phyloP scores from a whole-genome alignment of 306 rosid species.

The Glycine soja region DNA sequence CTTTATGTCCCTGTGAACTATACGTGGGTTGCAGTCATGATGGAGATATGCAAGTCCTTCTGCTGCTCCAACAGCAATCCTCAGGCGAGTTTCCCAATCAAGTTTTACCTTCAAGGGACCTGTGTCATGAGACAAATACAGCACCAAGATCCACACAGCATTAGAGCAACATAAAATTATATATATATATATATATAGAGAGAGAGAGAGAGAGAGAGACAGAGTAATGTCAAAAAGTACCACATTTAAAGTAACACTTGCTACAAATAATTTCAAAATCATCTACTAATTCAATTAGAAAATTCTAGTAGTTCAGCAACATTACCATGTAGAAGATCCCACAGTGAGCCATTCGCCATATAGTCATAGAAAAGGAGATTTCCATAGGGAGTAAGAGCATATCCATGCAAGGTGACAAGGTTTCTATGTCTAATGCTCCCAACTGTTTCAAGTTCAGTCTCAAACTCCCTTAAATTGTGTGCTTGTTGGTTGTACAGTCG shows the following conservation, averaged over 20 bases:
- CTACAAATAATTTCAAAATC: neutral
- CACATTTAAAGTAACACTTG: neutral
- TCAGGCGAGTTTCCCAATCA: conserved; percentile 92
- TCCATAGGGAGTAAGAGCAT: conserved; percentile 78
- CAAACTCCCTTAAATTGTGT: conserved; percentile 72
- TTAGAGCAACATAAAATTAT: too few relatives aligned
- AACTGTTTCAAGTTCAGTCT: conserved; percentile 85
- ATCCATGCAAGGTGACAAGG: conserved; percentile 86
- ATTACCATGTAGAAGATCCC: conserved; percentile 96
- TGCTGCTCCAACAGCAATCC: conserved; percentile 90
- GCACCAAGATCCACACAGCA: neutral
- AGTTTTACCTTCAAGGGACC: conserved; percentile 90
- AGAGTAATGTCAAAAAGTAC: neutral
- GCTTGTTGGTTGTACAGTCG: conserved; percentile 76
- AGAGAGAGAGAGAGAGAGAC: too few relatives aligned
- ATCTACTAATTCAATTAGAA: neutral
- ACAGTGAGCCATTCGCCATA: conserved; percentile 91
- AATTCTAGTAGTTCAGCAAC: neutral
- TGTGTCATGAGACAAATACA: conserved; percentile 35
- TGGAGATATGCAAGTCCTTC: conserved; percentile 97
- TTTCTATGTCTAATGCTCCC: conserved; percentile 91
- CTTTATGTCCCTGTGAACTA: conserved; percentile 86
- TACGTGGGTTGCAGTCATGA: conserved; percentile 87
- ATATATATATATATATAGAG: too few relatives aligned
- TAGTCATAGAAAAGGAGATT: conserved; percentile 92